A percentile compares a stretch with the other conserved stretches of the same genome.
These are phyloP conservation scores for Thermoascus crustaceus DNA, from an alignment of 2,329 filamentous ascomycete genomes.

Conservation along the genomic window DNA sequence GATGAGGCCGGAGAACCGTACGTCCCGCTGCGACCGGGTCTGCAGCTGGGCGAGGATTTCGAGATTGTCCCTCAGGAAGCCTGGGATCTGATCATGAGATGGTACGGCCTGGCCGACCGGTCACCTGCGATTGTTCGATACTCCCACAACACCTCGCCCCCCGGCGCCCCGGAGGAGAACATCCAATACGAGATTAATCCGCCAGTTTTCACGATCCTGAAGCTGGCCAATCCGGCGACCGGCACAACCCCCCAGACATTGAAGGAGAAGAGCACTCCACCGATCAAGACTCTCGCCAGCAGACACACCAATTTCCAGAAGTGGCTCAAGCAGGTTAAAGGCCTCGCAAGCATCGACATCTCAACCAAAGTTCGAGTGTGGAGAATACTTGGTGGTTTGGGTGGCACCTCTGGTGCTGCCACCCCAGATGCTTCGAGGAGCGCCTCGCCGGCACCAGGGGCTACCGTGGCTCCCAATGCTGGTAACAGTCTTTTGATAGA, in stretches of 20 bases:
- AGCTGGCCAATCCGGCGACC: constrained; percentile 56
- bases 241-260: constrained; percentile 52
- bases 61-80: constrained; percentile 69
- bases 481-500: constrained; percentile 52
- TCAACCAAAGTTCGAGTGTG: constrained; percentile 70
- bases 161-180: constrained; percentile 54
- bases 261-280: constrained; percentile 53
- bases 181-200: constrained; percentile 77
- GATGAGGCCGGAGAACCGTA: constrained; percentile 48
- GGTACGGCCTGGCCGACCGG: constrained; percentile 68
- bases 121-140: constrained; percentile 65
- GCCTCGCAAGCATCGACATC: constrained; percentile 56
- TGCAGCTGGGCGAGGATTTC: constrained; percentile 59
- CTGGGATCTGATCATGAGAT: constrained; percentile 71
- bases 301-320: constrained; percentile 59
- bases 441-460: constrained; percentile 36
- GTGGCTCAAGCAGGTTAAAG: constrained; percentile 71
- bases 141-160: constrained; percentile 64
- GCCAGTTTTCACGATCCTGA: constrained; percentile 75
- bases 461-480: constrained; percentile 33
- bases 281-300: constrained; percentile 62
- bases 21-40: constrained; percentile 63
- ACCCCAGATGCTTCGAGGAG: constrained; percentile 38
- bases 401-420: constrained; percentile 35
- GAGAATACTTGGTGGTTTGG: constrained; percentile 47